Evolutionary conservation across 345 rosid genomes (phyloP).

Genomic region (Eucalyptus cloeziana): DNA sequence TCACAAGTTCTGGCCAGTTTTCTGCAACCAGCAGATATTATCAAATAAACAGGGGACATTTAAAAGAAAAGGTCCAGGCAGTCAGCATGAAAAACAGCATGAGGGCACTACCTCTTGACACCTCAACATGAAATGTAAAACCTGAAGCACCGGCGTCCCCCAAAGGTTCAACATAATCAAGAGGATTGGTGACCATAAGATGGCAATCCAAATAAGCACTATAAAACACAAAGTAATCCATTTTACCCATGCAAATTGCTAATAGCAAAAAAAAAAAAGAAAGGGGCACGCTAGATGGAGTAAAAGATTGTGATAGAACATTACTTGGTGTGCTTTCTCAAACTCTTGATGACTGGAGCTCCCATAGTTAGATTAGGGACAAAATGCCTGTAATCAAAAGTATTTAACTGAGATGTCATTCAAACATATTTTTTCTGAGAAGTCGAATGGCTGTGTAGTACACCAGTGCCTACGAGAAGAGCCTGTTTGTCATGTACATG

Average conservation of each 20-base stretch:
- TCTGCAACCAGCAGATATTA: conserved; percentile 23
- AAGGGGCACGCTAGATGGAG: background rate
- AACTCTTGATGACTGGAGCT: conserved; percentile 80
- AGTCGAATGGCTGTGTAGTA: background rate
- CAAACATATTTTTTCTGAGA: background rate
- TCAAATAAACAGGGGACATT: background rate
- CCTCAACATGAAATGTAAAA: conserved; percentile 91
- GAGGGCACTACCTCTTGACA: conserved; percentile 45
- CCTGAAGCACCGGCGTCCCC: conserved; percentile 92
- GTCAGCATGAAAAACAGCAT: background rate
- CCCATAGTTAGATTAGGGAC: conserved; percentile 89
- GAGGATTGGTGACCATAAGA: conserved; percentile 86
- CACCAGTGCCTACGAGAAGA: background rate
- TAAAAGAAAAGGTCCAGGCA: background rate
- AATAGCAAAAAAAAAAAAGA: background rate
- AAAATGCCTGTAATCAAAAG: conserved; percentile 44
- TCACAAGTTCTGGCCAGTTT: conserved; percentile 73
- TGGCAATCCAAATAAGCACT: conserved; percentile 96
- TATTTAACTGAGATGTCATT: background rate
- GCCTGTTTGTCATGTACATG: background rate
- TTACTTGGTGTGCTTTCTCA: conserved; percentile 86
- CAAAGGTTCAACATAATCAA: conserved; percentile 72
- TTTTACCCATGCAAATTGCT: background rate
- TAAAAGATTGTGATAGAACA: background rate
- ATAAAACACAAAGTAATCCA: background rate